Evolutionary conservation across 306 rosid species (phyloP), one percentile per base, ranked within the genome.

Genomic region (Vicia sativa): DNA sequence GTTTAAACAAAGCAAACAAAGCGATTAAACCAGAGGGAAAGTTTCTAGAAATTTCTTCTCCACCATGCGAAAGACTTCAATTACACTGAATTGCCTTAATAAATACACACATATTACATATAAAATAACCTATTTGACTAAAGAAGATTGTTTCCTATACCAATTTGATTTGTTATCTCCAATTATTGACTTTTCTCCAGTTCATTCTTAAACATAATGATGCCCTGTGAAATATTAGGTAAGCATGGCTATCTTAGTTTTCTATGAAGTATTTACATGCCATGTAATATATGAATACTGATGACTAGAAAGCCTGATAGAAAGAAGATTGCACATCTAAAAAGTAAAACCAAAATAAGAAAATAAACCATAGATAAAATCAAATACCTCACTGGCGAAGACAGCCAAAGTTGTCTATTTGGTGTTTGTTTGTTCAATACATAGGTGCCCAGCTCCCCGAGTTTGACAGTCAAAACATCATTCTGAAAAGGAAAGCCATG

Each of bases 391-490:
- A 87, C 68, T 0, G 96, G 96, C 44, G 97, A 91, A 57, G 96
- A 91, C 58, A 91, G 74, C 97, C 97, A 91, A 72, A 88, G 71
- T 75, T 91, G 97, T 68, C 96, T 85, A 56, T 91, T 91, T 57
- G 96, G 97, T 21, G 93, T 86, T 75, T 91, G 97, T 73, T 91
- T 91, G 79, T 91, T 86, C 89, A 88, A 75, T 12, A 91, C 97
- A 53, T 85, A 88, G 39, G 91, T 91, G 42, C 93, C 93, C 48
- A 76, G 64, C 45, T 86, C 82, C 18, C 96, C 97, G 12, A 91
- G 87, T 79, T 85, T 91, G 52, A 91, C 10, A 9, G 89, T 91
- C 77, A 91, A 79, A 55, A 91, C 97, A 70, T 88, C 97, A 77
- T 88, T 88, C 97, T 88, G 85, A 68, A 64, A 78, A n/a, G 34